Conservation (phyloP, 148 eudicot genomes). For the Linanthus parryae region DNA sequence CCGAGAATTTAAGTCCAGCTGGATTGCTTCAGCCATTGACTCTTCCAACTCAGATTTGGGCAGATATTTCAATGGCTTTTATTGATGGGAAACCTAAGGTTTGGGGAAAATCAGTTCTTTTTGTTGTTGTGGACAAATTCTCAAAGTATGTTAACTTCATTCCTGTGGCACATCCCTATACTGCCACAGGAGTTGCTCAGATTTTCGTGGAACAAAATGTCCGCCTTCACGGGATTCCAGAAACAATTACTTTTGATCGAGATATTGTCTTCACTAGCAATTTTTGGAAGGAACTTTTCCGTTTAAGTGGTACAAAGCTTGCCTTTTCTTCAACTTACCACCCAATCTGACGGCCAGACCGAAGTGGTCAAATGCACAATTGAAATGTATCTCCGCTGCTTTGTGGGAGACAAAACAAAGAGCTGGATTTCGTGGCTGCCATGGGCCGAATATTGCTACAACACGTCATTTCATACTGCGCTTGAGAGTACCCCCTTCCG, state of each 20-base stretch:
- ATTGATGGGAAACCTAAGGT: background rate
- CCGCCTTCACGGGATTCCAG: slow-evolving; percentile 4
- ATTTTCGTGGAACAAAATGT: background rate
- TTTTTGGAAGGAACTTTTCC: background rate
- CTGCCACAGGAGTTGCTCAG: background rate
- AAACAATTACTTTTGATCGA: background rate
- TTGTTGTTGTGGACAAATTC: slow-evolving; percentile 5
- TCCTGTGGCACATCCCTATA: background rate
- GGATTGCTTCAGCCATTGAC: background rate
- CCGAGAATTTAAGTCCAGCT: background rate
- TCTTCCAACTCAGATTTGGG: background rate
- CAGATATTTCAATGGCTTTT: background rate
- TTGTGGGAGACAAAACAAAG: background rate
- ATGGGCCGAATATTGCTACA: background rate
- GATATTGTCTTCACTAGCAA: slow-evolving; percentile 1
- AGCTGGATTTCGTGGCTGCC: background rate
- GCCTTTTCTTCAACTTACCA: background rate
- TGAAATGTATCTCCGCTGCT: background rate
- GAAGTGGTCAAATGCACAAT: background rate
- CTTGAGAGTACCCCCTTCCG: background rate
- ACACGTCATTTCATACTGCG: background rate
- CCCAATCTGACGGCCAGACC: background rate
- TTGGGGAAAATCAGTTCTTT: slow-evolving; percentile 5
- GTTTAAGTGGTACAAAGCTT: background rate
- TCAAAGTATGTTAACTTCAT: slow-evolving; percentile 13